Conservation (phyloP, 2,329 filamentous ascomycete genomes). For the Fusarium sororula region DNA sequence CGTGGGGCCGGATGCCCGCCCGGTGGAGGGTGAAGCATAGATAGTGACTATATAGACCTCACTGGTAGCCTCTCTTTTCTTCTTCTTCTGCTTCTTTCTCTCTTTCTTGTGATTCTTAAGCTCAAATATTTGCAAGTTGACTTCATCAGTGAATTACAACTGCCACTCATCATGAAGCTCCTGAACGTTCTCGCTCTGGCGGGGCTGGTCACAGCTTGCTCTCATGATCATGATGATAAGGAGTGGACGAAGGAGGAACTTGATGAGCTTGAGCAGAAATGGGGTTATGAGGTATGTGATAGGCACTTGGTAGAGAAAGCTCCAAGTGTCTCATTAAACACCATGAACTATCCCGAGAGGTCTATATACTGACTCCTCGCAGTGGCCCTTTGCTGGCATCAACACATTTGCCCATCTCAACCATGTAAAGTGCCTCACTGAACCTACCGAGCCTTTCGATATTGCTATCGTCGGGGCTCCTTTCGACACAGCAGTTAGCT, state of each 20-base stretch:
- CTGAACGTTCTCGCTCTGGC: constrained; percentile 41
- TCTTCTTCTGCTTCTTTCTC: neutral
- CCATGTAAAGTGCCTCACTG: constrained; percentile 74
- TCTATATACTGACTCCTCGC: constrained; percentile 1
- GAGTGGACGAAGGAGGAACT: constrained; percentile 61
- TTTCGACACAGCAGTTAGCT: constrained; percentile 78
- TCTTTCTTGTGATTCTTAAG: neutral
- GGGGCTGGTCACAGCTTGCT: constrained; percentile 41
- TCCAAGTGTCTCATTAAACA: neutral
- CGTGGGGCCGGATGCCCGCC: constrained; percentile 26
- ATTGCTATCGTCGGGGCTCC: constrained; percentile 78
- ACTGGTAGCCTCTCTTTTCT: neutral
- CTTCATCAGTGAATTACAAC: neutral
- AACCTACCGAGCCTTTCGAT: constrained; percentile 70
- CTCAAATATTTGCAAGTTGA: neutral
- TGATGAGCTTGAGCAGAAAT: constrained; percentile 64
- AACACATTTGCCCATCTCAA: constrained; percentile 78
- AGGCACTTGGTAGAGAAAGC: neutral
- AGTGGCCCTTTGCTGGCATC: constrained; percentile 73
- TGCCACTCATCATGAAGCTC: constrained; percentile 41
- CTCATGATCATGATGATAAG: constrained; percentile 49
- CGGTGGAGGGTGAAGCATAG: constrained; percentile 14
- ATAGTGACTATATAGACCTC: constrained; percentile 28
- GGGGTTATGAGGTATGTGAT: constrained; percentile 62
- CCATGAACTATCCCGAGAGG: neutral